Percentiles rank a stretch among this genome's conserved stretches.
These are phyloP conservation scores for Rheum nobile DNA, from an alignment of 148 eudicot species.

Conservation along the genomic window DNA sequence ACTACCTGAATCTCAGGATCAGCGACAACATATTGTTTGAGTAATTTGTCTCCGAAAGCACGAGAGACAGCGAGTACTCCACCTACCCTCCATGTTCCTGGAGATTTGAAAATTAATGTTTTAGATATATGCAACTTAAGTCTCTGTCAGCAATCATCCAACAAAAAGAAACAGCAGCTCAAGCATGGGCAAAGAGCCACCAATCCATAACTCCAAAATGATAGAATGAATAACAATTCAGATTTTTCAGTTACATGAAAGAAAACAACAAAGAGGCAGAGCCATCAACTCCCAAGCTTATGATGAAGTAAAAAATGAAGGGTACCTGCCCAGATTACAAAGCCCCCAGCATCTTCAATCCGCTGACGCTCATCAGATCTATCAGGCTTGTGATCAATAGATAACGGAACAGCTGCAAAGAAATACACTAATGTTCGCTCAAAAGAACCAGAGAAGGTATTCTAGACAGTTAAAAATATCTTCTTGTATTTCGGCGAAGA, in stretches of 20 bases:
- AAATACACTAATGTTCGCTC: constrained; percentile 11
- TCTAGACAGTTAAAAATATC: background rate
- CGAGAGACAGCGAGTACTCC: constrained; percentile 82
- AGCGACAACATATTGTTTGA: constrained; percentile 59
- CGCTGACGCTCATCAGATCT: constrained; percentile 67
- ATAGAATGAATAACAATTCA: background rate
- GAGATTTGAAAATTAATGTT: constrained; percentile 9
- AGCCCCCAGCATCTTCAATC: constrained; percentile 77
- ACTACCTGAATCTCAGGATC: constrained; percentile 70
- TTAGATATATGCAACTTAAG: background rate
- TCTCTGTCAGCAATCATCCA: background rate
- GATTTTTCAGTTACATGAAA: background rate
- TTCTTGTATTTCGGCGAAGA: background rate
- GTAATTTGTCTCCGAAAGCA: constrained; percentile 62
- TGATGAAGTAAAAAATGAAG: background rate
- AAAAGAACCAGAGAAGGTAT: background rate
- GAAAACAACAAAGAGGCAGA: background rate
- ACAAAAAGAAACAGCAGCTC: background rate
- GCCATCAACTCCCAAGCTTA: background rate
- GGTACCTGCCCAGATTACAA: constrained; percentile 69
- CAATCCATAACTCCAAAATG: background rate
- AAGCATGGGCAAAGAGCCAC: background rate
- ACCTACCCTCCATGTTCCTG: constrained; percentile 92
- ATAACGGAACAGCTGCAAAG: constrained; percentile 52
- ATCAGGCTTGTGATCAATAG: constrained; percentile 74